Conservation (phyloP, 768 basidiomycete species). For the Erythrobasidium yunnanense region DNA sequence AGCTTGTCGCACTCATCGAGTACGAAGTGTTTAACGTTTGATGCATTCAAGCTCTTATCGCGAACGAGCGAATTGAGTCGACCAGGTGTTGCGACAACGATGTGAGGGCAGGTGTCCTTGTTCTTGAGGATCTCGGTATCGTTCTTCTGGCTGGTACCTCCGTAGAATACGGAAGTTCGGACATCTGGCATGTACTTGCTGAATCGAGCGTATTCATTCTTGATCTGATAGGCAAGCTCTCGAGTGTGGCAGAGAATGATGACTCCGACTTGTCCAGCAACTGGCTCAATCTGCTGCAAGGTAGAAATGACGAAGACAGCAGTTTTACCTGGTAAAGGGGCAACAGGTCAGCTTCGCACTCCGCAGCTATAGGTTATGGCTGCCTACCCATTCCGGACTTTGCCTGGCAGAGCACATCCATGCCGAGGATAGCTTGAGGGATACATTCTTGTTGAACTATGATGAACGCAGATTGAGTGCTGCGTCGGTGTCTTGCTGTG, state of each 20-base stretch:
- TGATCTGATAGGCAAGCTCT: conserved; percentile 98
- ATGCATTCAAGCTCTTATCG: conserved; percentile 89
- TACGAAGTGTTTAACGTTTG: conserved; percentile 97
- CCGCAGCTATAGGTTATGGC: too few relatives aligned
- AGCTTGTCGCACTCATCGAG: conserved; percentile 99
- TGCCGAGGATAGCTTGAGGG: conserved; percentile 95
- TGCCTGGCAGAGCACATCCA: conserved; percentile 98
- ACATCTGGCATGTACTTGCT: conserved; percentile 99
- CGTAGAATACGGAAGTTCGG: conserved; percentile 93
- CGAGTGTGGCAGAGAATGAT: conserved; percentile 98
- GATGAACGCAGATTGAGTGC: not conserved
- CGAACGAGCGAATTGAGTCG: conserved; percentile 88
- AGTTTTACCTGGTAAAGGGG: conserved; percentile 67
- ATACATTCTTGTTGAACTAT: conserved; percentile 99
- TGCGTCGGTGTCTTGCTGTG: not conserved
- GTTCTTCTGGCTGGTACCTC: conserved; percentile 85
- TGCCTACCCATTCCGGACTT: conserved; percentile 67
- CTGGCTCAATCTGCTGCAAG: conserved; percentile 93
- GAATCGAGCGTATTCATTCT: conserved; percentile 98
- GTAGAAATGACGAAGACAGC: conserved; percentile 98
- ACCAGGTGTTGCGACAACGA: conserved; percentile 96
- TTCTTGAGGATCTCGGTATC: conserved; percentile 87
- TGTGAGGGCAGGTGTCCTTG: conserved; percentile 96
- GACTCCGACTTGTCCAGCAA: conserved; percentile 94
- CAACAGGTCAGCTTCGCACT: not conserved